Evolutionary conservation across 2,329 filamentous ascomycete genomes (phyloP), one percentile per base, ranked within the genome.

Genomic region (Curvularia lunata): DNA sequence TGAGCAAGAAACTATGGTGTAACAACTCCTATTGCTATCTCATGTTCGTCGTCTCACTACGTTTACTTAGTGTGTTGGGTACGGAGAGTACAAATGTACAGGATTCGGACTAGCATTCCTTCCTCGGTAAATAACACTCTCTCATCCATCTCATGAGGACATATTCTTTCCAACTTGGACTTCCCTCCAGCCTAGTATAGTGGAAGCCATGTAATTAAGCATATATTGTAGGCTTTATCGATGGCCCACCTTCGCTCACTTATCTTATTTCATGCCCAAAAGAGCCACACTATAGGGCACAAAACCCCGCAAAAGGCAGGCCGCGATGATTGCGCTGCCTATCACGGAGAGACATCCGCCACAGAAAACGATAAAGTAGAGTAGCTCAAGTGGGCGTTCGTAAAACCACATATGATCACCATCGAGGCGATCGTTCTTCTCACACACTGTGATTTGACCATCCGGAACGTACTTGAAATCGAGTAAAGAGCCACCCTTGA

Each of bases 311-410:
- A 45, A 45, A 45, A 45, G 23, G 9, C 7, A 45, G 23, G 41
- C 41, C 41, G 16, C 41, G 23, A 18, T 28, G 13, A 45, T 45
- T 45, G 51, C 16, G 41, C 41, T 45, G 16, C 41, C 23, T 3
- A 45, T 18, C 41, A 45, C 18, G 23, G 23, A 45, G 23, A 45
- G 41, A 12, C 23, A 45, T 45, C 41, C 41, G 28, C 16, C 23
- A 45, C 23, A 45, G 41, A 45, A 45, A 45, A 45, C 16, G 41
- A 45, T 28, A 45, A 45, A 45, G 41, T 45, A 45, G 41, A 45
- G 41, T 45, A 45, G 41, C 41, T 45, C 23, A 28, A 45, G 41
- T 18, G 41, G 41, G 41, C 41, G 41, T 45, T 45, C 23, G 16
- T 45, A 45, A 45, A 45, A 45, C 41, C 41, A 45, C 41, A 45